These are phyloP conservation scores for Wickerhamiella slavikovae DNA, from an alignment of 805 yeast species.

Conservation along the genomic window DNA sequence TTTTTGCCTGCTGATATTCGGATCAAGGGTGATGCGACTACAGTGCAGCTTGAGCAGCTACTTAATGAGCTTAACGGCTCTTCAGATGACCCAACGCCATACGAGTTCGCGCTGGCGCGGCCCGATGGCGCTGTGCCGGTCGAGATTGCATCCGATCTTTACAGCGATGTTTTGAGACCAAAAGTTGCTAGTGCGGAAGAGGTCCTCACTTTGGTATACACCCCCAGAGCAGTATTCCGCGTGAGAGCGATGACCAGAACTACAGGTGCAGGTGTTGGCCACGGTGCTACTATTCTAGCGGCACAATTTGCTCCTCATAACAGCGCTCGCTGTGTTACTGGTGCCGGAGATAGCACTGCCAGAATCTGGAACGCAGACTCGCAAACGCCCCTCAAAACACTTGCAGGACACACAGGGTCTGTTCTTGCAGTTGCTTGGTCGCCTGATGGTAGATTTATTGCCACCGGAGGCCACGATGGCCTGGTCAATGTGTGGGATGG, in stretches of 20 bases:
- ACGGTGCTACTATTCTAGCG: conserved; percentile 80
- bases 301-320: conserved; percentile 87
- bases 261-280: conserved; percentile 85
- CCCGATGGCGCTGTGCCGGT: conserved; percentile 23
- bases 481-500: conserved; percentile 80
- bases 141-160: conserved; percentile 62
- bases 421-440: conserved; percentile 81
- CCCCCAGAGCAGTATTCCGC: conserved; percentile 88
- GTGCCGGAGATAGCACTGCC: conserved; percentile 92
- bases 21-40: conserved; percentile 78
- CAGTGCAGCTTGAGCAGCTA: conserved; percentile 70
- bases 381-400: conserved; percentile 66
- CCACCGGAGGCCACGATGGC: conserved; percentile 92
- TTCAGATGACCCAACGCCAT: conserved; percentile 72
- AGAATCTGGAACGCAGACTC: conserved; percentile 94
- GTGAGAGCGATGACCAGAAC: conserved; percentile 82
- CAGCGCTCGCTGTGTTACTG: conserved; percentile 71
- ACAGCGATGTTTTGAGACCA: conserved; percentile 66
- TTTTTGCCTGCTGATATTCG: conserved; percentile 64
- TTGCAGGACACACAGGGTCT: conserved; percentile 81
- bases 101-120: conserved; percentile 47
- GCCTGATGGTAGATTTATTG: conserved; percentile 76
- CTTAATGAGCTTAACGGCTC: conserved; percentile 45
- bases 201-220: conserved; percentile 69
- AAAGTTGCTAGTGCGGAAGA: conserved; percentile 83